phyloP scores from a whole-genome alignment of 495 filamentous ascomycete species.

The Xylaria cubensis region DNA sequence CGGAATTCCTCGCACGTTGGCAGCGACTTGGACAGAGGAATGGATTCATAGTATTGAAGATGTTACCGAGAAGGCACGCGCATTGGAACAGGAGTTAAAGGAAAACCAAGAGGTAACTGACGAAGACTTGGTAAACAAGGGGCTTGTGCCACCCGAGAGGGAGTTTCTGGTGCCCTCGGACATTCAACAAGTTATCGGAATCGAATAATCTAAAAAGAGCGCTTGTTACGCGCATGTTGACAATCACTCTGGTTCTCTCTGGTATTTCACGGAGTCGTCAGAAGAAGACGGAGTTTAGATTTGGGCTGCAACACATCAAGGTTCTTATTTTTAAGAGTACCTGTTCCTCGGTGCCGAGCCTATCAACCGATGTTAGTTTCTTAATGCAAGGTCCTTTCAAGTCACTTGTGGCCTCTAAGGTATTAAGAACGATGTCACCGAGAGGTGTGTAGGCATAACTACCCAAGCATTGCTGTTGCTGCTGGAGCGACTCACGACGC shows the following conservation, averaged over 20 bases:
- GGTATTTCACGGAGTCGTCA: neutral
- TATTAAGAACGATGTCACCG: too few relatives aligned
- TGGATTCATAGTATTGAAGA: constrained; percentile 63
- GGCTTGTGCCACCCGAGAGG: neutral
- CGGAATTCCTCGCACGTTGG: constrained; percentile 56
- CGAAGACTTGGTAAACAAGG: constrained; percentile 30
- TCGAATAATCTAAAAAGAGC: neutral
- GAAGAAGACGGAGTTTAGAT: neutral
- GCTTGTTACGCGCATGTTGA: neutral
- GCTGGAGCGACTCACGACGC: too few relatives aligned
- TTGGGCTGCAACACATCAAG: neutral
- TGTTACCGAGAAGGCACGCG: constrained; percentile 60
- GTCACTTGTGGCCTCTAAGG: too few relatives aligned
- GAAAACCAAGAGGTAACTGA: constrained; percentile 40
- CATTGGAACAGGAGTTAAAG: constrained; percentile 53
- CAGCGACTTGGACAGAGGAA: constrained; percentile 54
- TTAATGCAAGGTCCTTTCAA: too few relatives aligned
- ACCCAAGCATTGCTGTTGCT: too few relatives aligned
- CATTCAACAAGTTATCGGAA: neutral
- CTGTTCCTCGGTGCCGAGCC: neutral
- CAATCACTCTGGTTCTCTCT: neutral
- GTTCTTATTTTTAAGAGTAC: neutral
- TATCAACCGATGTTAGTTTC: neutral
- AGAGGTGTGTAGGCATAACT: too few relatives aligned
- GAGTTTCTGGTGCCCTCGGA: neutral